phyloP scores from a whole-genome alignment of 2,329 filamentous ascomycete genomes.

The Colletotrichum sp. region DNA sequence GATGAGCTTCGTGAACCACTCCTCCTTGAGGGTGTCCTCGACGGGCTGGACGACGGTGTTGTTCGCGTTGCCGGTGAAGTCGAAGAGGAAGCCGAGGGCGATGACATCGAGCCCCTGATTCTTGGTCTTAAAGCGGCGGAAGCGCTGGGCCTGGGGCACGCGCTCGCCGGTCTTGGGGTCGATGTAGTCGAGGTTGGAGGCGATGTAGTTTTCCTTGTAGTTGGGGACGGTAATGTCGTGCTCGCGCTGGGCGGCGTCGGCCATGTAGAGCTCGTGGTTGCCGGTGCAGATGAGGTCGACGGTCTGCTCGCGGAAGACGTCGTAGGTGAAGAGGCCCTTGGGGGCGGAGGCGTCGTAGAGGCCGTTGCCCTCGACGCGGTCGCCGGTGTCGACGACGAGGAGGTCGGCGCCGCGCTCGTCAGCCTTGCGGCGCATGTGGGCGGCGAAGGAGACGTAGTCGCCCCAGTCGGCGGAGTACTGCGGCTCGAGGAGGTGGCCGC shows the following conservation, averaged over 20 bases:
- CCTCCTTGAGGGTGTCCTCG: slow-evolving; percentile 78
- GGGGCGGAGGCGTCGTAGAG: slow-evolving; percentile 90
- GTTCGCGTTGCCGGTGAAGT: slow-evolving; percentile 89
- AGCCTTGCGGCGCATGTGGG: slow-evolving; percentile 79
- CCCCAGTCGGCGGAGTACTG: slow-evolving; percentile 98
- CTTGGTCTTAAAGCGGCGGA: slow-evolving; percentile 89
- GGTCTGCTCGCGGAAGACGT: slow-evolving; percentile 82
- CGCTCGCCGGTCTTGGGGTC: slow-evolving; percentile 73
- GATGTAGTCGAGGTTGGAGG: slow-evolving; percentile 91
- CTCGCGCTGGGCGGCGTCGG: slow-evolving; percentile 78
- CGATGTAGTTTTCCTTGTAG: slow-evolving; percentile 81
- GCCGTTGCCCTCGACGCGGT: slow-evolving; percentile 92
- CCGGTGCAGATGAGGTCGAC: slow-evolving; percentile 87
- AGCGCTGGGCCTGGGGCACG: slow-evolving; percentile 80
- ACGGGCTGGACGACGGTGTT: slow-evolving; percentile 87
- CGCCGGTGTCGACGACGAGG: slow-evolving; percentile 93
- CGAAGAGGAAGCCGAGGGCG: slow-evolving; percentile 93
- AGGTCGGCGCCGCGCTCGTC: slow-evolving; percentile 82
- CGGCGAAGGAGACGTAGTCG: slow-evolving; percentile 92
- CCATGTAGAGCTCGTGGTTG: slow-evolving; percentile 94
- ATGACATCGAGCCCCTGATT: slow-evolving; percentile 84
- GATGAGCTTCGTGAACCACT: slow-evolving; percentile 89
- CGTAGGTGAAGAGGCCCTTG: slow-evolving; percentile 87
- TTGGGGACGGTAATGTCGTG: slow-evolving; percentile 81
- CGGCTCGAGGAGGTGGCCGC: slow-evolving; percentile 89